These are phyloP conservation scores for Yueomyces sinensis DNA, from an alignment of 805 yeast species.

Conservation along the genomic window DNA sequence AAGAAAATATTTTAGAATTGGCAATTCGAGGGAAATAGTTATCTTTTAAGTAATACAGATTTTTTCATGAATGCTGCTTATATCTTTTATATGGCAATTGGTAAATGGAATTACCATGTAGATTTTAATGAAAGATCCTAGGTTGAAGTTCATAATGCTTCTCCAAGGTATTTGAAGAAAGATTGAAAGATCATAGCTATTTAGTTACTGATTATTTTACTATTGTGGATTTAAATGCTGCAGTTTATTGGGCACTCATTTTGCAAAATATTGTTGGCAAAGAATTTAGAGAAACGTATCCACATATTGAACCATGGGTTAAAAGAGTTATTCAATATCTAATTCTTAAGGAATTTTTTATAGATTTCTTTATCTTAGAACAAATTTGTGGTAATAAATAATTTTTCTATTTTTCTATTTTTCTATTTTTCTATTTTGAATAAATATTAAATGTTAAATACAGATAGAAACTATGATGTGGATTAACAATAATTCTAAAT, in stretches of 20 bases:
- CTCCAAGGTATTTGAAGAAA: not conserved
- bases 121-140: not conserved
- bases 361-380: slow-evolving; percentile 1
- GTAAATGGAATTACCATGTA: not conserved
- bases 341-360: slow-evolving; percentile 3
- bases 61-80: not conserved
- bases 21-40: not conserved
- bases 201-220: slow-evolving; percentile 35
- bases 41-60: not conserved
- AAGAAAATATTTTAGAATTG: not conserved
- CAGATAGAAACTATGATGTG: too few species aligned
- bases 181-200: not conserved
- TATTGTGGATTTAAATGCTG: slow-evolving; percentile 14
- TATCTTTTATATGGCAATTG: not conserved
- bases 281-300: slow-evolving; percentile 49
- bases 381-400: not conserved
- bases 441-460: too few species aligned
- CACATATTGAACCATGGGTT: slow-evolving; percentile 29
- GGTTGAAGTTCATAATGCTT: not conserved
- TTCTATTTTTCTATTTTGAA: too few species aligned
- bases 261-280: slow-evolving; percentile 44
- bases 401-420: too few species aligned
- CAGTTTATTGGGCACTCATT: slow-evolving; percentile 7
- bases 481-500: too few species aligned
- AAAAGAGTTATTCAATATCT: slow-evolving; percentile 2